These are phyloP conservation scores for Barnettozyma populi DNA, from an alignment of 805 yeast species.

Conservation along the genomic window DNA sequence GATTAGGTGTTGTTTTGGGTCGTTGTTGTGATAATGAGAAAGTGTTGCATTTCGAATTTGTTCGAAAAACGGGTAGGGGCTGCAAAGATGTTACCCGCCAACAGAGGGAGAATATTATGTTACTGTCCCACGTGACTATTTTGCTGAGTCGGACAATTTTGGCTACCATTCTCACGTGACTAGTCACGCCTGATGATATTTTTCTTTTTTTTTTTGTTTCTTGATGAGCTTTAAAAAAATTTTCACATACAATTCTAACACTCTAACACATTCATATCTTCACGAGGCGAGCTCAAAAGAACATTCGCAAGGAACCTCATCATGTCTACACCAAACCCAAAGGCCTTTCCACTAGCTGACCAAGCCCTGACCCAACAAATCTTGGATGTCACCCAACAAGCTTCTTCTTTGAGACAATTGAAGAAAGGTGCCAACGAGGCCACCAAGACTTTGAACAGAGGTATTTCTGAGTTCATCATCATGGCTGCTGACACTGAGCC, in stretches of 20 bases:
- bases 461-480: conserved; percentile 97
- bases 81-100: conserved; percentile 1
- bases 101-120: background rate
- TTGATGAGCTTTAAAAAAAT: conserved; percentile 3
- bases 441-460: conserved; percentile 98
- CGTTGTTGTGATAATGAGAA: background rate
- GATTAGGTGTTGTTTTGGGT: background rate
- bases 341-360: conserved; percentile 99
- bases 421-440: conserved; percentile 99
- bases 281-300: conserved; percentile 27
- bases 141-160: background rate
- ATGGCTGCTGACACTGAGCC: conserved; percentile 99
- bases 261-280: background rate
- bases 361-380: conserved; percentile 93
- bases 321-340: conserved; percentile 92
- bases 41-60: background rate
- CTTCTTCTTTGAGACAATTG: conserved; percentile 95
- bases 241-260: background rate
- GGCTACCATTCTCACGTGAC: background rate
- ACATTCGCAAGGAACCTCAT: conserved; percentile 42
- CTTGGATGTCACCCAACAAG: conserved; percentile 96
- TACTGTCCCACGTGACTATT: background rate
- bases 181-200: background rate
- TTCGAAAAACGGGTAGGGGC: background rate
- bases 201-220: background rate